A percentile compares a stretch with the other conserved stretches of the same genome.
Evolutionary conservation across 805 yeast genomes (phyloP).

Genomic region (Hanseniaspora jakobsenii): DNA sequence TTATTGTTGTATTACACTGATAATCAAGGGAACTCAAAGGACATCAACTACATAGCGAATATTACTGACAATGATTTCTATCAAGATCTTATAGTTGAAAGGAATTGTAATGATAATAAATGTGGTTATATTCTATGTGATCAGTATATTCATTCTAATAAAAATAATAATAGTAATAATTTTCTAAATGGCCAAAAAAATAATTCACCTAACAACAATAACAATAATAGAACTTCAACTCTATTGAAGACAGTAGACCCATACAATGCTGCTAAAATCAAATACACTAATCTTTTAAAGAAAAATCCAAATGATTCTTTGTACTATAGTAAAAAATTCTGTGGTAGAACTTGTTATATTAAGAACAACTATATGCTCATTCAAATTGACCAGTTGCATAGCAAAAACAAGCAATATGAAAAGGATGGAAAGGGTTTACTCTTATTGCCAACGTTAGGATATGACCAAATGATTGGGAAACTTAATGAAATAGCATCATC

Average conservation of each 20-base stretch:
- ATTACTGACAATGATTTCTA: constrained; percentile 7
- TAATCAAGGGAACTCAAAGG: constrained; percentile 4
- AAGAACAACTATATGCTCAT: constrained; percentile 14
- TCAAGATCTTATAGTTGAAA: constrained; percentile 11
- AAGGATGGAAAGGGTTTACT: no score
- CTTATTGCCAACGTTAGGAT: constrained; percentile 7
- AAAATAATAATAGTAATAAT: no score
- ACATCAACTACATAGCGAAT: constrained; percentile 9
- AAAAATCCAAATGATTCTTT: constrained; percentile 14
- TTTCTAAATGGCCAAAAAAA: no score
- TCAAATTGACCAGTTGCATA: no score
- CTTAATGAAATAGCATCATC: constrained; percentile 4
- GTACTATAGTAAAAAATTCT: constrained; percentile 13
- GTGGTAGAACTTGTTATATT: constrained; percentile 9
- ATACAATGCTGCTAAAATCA: constrained; percentile 10
- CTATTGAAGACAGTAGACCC: constrained; percentile 12
- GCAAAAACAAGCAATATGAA: no score
- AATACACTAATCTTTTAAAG: constrained; percentile 10
- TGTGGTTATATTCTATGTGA: constrained; percentile 12
- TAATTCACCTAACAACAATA: no score
- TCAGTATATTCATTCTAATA: no score
- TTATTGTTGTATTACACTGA: constrained; percentile 6
- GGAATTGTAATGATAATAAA: constrained; percentile 12
- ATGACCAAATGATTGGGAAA: constrained; percentile 1
- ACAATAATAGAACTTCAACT: constrained; percentile 7